phyloP scores from a whole-genome alignment of 306 rosid genomes.

The Comarum palustre region DNA sequence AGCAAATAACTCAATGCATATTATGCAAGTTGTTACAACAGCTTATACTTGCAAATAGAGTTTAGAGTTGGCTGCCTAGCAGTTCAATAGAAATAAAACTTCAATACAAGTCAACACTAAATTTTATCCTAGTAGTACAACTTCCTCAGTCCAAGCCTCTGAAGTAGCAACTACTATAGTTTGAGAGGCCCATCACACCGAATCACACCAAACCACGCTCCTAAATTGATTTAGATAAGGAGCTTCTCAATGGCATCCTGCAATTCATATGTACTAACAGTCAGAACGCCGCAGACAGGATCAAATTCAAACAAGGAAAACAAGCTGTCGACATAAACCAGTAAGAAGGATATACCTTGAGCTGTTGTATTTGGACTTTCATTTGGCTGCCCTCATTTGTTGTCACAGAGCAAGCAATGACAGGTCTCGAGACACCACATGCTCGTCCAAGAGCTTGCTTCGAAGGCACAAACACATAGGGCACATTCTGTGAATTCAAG shows the following conservation, averaged over 20 bases:
- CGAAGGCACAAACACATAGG: conserved; percentile 79
- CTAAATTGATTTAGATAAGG: conserved; percentile 46
- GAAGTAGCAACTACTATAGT: conserved; percentile 42
- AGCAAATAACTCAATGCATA: conserved; percentile 13
- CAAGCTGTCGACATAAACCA: neutral
- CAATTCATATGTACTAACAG: conserved; percentile 11
- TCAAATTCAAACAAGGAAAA: neutral
- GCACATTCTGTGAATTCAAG: conserved; percentile 61
- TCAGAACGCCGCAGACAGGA: conserved; percentile 14
- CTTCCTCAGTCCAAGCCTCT: conserved; percentile 85
- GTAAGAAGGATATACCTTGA: conserved; percentile 47
- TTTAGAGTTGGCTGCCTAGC: conserved; percentile 19
- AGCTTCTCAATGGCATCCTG: conserved; percentile 98
- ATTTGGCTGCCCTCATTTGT: conserved; percentile 89
- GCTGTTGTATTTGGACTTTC: conserved; percentile 79
- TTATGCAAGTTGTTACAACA: conserved; percentile 8
- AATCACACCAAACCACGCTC: conserved; percentile 53
- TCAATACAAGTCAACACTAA: conserved; percentile 33
- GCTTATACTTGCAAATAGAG: conserved; percentile 24
- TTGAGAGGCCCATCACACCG: conserved; percentile 83
- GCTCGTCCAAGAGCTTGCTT: conserved; percentile 96
- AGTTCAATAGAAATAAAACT: conserved; percentile 15
- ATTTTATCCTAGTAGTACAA: conserved; percentile 30
- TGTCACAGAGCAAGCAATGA: conserved; percentile 85
- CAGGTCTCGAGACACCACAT: conserved; percentile 88